Base-by-base conservation (phyloP, 2,329 filamentous ascomycete species). In the Cladosporium sp. region DNA sequence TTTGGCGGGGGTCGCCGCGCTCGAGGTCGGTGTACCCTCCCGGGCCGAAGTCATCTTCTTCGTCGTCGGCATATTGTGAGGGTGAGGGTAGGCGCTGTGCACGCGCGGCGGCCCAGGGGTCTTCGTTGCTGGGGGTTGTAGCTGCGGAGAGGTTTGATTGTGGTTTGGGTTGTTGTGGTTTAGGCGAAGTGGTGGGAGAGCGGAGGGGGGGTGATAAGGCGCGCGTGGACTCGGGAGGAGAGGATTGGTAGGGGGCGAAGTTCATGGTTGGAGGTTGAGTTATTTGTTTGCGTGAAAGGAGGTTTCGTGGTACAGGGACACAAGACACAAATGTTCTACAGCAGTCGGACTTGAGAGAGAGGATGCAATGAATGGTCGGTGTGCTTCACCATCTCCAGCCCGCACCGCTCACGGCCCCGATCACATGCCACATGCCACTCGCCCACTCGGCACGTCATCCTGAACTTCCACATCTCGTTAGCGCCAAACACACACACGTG, bases 221-320 rank as follows among this genome's bases (percentile, higher is more conserved):
- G 74, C 94, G 92, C 71, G 88, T 87, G 73, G 90, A 86, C 81
- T 98, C 93, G 11, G 95, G 95, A 18, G 91, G 90, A 59, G 90
- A 90, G 79, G 94, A 94, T 83, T 98, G 95, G 81, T 98, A 99
- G 44, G 95, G 95, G 55, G 95, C 95, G 78, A 98, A 99, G 82
- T 97, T 92, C 91, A 58, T 58, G 55, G 30, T 32, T 34, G 52
- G 30, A 0, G 32, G 30, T 34, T n/a, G 52, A 8, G 2, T 36
- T 21, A 21, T 4, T 34, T 0, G 7, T 21, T 47, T 21, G 52
- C 21, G 12, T 21, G 28, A n/a, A 21, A 18, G 14, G 18, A 34
- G 10, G 10, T 34, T 32, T 30, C 2, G 52, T 34, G 26, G 28
- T 24, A 30, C 52, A 30, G 30, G 32, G n/a, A 34, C 30, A 55